Evolutionary conservation across 176 grass and related monocot species (phyloP).

Genomic region (Coix lacrymajobi): DNA sequence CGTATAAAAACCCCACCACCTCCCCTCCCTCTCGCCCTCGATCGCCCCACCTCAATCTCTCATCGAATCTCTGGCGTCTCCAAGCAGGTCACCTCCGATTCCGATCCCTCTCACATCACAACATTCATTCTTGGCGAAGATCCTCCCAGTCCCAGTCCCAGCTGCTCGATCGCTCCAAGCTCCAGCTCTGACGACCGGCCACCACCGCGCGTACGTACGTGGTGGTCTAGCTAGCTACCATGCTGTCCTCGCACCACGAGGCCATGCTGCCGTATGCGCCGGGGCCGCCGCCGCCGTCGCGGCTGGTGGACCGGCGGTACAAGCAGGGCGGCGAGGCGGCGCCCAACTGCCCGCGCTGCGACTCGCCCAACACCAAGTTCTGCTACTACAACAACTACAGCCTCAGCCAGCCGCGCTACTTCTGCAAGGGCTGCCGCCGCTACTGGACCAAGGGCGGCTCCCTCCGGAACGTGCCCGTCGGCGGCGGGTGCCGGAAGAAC

Average conservation of each 20-base stretch:
- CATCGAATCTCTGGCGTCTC: background rate
- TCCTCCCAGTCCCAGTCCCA: background rate
- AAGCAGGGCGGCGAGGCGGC: conserved; percentile 51
- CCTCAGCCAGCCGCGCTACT: conserved; percentile 90
- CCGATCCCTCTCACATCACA: conserved; percentile 24
- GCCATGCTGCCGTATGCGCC: conserved; percentile 53
- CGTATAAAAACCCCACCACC: conserved; percentile 42
- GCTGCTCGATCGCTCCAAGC: background rate
- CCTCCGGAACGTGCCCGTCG: conserved; percentile 77
- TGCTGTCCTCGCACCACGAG: conserved; percentile 59
- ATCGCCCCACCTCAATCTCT: background rate
- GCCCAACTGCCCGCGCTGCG: conserved; percentile 82
- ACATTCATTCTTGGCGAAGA: conserved; percentile 19
- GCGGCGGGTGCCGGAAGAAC: conserved; percentile 80
- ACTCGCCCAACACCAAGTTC: conserved; percentile 89
- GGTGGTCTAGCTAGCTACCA: background rate
- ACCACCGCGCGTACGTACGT: no score
- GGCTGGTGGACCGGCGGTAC: conserved; percentile 56
- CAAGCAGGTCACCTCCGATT: background rate
- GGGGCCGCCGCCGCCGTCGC: conserved; percentile 26
- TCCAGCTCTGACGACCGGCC: conserved; percentile 12
- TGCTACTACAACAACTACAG: conserved; percentile 99
- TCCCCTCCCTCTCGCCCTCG: conserved; percentile 6
- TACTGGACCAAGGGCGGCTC: conserved; percentile 99
- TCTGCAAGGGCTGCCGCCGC: conserved; percentile 87